Percentiles rank a stretch among this genome's conserved stretches.
Evolutionary conservation across 768 basidiomycete genomes (phyloP).

Genomic region (Vishniacozyma victoriae): DNA sequence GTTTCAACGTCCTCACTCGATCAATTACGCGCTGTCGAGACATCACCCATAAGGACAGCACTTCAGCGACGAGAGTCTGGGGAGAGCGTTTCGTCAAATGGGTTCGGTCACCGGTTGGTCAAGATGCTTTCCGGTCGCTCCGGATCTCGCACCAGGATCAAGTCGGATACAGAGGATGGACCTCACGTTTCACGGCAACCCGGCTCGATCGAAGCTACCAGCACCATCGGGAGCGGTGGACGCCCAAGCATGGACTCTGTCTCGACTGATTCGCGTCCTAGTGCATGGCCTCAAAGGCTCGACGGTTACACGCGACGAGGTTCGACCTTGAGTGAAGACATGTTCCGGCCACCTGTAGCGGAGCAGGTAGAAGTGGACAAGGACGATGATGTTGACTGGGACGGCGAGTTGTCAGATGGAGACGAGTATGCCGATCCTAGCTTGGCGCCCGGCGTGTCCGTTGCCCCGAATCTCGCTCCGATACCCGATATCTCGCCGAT

Average conservation of each 20-base stretch:
- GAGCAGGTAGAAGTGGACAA: slow-evolving; percentile 10
- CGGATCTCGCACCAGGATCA: no score
- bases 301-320: slow-evolving; percentile 7
- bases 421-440: slow-evolving; percentile 32
- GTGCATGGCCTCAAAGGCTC: no score
- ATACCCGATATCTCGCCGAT: slow-evolving; percentile 34
- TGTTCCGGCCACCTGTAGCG: no score
- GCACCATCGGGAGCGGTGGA: no score
- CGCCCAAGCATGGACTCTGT: no score
- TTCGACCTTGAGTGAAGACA: slow-evolving; percentile 20
- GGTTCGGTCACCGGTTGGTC: no score
- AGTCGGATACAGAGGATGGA: no score
- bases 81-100: slow-evolving; percentile 22
- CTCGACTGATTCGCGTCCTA: no score
- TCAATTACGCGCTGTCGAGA: slow-evolving; percentile 6
- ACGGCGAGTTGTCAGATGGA: slow-evolving; percentile 34
- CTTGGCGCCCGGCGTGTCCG: slow-evolving; percentile 6
- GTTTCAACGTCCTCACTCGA: slow-evolving; percentile 30
- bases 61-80: slow-evolving; percentile 23
- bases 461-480: slow-evolving; percentile 17
- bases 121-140: no score
- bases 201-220: no score
- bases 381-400: slow-evolving; percentile 41
- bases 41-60: slow-evolving; percentile 22
- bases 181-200: no score